Percentiles rank a stretch among this genome's conserved stretches.
Conservation (phyloP, 176 grass and related monocot genomes). For the Carex littledalei region DNA sequence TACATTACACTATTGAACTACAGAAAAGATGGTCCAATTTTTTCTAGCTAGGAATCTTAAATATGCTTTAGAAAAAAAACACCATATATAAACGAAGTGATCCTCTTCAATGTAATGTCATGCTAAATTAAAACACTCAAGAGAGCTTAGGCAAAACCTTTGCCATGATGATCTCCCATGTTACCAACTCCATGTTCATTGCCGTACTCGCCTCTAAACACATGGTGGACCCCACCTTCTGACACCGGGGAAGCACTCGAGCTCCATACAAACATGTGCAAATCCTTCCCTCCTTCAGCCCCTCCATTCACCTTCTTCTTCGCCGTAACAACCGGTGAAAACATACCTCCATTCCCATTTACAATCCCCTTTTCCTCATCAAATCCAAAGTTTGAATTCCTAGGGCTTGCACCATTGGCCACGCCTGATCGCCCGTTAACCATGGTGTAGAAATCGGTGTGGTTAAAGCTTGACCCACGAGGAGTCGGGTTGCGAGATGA, state of each 20-base stretch:
- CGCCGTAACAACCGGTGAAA: conserved; percentile 34
- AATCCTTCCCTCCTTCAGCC: conserved; percentile 43
- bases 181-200: conserved; percentile 27
- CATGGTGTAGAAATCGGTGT: conserved; percentile 87
- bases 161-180: conserved; percentile 48
- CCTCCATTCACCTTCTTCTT: conserved; percentile 37
- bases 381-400: conserved; percentile 34
- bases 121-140: background rate
- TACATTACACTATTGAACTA: background rate
- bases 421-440: conserved; percentile 23
- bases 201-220: conserved; percentile 37
- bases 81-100: background rate
- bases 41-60: too few species aligned
- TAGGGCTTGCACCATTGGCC: conserved; percentile 15
- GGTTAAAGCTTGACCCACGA: conserved; percentile 77
- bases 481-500: conserved; percentile 90
- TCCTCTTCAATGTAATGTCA: background rate
- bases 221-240: conserved; percentile 32
- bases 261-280: conserved; percentile 81
- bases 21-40: background rate
- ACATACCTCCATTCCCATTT: background rate
- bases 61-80: too few species aligned
- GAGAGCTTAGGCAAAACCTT: conserved; percentile 38
- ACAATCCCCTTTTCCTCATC: conserved; percentile 60
- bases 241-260: conserved; percentile 52